Evolutionary conservation across 2,329 filamentous ascomycete genomes (phyloP).

Genomic region (Colletotrichum cordylinicola): DNA sequence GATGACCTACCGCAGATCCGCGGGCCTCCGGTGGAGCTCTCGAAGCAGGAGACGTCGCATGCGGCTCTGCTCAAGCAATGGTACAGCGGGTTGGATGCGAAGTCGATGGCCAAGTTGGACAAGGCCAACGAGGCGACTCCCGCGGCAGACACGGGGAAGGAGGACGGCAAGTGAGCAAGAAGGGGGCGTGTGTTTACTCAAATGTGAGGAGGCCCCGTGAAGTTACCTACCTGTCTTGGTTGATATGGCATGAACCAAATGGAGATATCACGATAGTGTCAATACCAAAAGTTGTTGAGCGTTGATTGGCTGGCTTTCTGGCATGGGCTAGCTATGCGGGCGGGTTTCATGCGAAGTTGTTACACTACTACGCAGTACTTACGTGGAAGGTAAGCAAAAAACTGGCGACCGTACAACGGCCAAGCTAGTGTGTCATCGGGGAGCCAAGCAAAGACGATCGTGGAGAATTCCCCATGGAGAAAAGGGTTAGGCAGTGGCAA

Average conservation of each 20-base stretch:
- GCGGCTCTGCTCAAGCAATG: conserved; percentile 54
- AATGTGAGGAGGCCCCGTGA: neutral
- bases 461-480: conserved; percentile 20
- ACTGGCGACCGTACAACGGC: neutral
- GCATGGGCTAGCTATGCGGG: neutral
- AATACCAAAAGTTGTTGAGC: neutral
- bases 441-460: conserved; percentile 17
- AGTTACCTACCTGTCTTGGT: neutral
- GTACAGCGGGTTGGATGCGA: conserved; percentile 54
- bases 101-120: conserved; percentile 51
- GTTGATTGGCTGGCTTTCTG: neutral
- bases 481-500: neutral
- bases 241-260: neutral
- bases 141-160: conserved; percentile 23
- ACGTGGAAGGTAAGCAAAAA: neutral
- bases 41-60: conserved; percentile 54
- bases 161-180: neutral
- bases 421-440: conserved; percentile 5
- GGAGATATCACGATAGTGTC: neutral
- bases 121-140: conserved; percentile 49
- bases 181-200: neutral
- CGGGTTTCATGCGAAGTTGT: neutral
- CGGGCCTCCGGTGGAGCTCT: conserved; percentile 65
- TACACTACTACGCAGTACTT: neutral
- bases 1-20: conserved; percentile 57